Evolutionary conservation across 345 rosid species (phyloP), one percentile per base, ranked within the genome.

Genomic region (Salix koriyanagi): DNA sequence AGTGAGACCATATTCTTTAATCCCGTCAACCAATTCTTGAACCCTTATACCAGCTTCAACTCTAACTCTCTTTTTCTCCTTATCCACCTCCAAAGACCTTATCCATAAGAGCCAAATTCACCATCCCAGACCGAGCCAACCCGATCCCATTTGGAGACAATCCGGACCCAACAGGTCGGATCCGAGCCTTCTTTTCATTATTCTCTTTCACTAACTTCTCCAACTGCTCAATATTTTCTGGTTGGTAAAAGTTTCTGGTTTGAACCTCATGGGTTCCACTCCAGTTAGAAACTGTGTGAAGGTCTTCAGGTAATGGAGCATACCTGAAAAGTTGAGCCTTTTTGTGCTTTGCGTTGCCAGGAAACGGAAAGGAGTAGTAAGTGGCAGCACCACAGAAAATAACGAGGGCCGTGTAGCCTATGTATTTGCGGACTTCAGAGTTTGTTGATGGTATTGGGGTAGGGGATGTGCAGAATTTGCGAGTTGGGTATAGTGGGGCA

Each of bases 251-350:
- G 70, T 82, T 75, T 67, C 95, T 89, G 75, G 99, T 96, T 87
- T 86, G 97, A 28, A 96, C 99, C 92, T 96, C 99, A 83, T 96
- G 97, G 72, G 98, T 93, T 16, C 97, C 96, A 52, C 99, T 96
- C 99, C 97, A 93, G 80, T 96, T 96, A 79, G 99, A 91, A 34
- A 96, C 91, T 10, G 91, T 90, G 82, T 96, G 98, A 65, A 96
- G 97, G 76, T 96, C 99, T 16, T 93, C 99, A 1, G 98, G 97
- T 18, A 96, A 77, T 0, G 97, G 98, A 50, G 99, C 97, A 73
- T 92, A 92, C 0, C 97, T 92, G 85, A 96, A 96, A 84, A 93
- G 75, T 46, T 91, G 94, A 74, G 98, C 97, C 70, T 91, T 93
- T 76, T 91, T 96, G 92, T 96, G 94, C 67, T 93, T 93, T 34